phyloP scores from a whole-genome alignment of 2,329 filamentous ascomycete species.

The Exophiala dermatitidis region DNA sequence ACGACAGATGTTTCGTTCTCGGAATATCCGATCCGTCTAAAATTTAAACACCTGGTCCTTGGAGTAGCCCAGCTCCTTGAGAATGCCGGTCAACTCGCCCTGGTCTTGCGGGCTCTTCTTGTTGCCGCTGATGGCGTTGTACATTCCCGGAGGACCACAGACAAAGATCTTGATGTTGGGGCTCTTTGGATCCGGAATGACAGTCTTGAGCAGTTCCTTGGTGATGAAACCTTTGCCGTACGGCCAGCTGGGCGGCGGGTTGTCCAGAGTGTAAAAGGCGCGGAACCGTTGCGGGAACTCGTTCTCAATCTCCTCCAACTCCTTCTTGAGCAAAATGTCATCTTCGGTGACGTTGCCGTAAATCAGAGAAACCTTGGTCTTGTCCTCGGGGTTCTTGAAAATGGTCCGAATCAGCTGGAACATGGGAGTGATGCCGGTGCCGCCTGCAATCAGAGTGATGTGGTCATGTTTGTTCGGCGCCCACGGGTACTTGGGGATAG shows the following conservation, averaged over 20 bases:
- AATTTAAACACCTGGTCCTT: slow-evolving; percentile 97
- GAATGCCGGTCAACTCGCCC: slow-evolving; percentile 73
- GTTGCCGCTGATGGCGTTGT: slow-evolving; percentile 81
- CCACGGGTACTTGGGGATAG: slow-evolving; percentile 91
- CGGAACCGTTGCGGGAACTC: slow-evolving; percentile 91
- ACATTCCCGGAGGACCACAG: slow-evolving; percentile 84
- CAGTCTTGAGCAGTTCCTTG: slow-evolving; percentile 90
- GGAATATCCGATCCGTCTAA: slow-evolving; percentile 38
- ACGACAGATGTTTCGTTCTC: background rate
- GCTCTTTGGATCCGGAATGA: slow-evolving; percentile 83
- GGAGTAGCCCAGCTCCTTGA: slow-evolving; percentile 76
- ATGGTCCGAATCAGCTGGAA: slow-evolving; percentile 87
- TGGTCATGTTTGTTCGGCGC: slow-evolving; percentile 86
- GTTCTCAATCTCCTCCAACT: slow-evolving; percentile 84
- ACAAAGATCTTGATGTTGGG: slow-evolving; percentile 96
- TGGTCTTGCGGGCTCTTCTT: slow-evolving; percentile 94
- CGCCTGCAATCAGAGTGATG: slow-evolving; percentile 65
- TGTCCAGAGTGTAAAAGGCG: slow-evolving; percentile 88
- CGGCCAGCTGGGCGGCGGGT: slow-evolving; percentile 68
- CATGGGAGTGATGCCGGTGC: slow-evolving; percentile 96
- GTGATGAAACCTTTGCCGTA: slow-evolving; percentile 73
- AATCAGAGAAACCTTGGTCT: slow-evolving; percentile 93
- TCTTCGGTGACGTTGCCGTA: slow-evolving; percentile 86
- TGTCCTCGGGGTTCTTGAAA: slow-evolving; percentile 92
- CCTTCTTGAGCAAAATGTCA: slow-evolving; percentile 83